These are phyloP conservation scores for Aureobasidium mangrovei DNA, from an alignment of 2,329 filamentous ascomycete genomes.

Conservation along the genomic window DNA sequence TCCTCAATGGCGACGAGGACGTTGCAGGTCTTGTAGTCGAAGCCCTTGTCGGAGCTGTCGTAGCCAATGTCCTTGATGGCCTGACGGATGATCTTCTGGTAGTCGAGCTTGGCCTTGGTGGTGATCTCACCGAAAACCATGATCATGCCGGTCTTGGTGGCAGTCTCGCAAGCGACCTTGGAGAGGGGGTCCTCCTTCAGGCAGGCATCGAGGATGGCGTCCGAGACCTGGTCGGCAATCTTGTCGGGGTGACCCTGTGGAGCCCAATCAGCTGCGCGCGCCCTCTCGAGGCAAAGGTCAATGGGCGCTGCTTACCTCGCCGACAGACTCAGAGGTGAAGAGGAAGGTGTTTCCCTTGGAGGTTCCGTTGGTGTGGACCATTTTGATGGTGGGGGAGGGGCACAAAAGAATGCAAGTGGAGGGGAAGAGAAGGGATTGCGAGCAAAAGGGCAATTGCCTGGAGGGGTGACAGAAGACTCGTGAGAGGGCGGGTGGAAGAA, in stretches of 20 bases:
- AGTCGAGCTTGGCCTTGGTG: constrained; percentile 91
- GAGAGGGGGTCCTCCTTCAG: constrained; percentile 88
- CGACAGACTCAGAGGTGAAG: constrained; percentile 46
- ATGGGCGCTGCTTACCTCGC: constrained; percentile 35
- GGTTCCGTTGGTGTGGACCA: constrained; percentile 20
- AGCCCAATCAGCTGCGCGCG: constrained; percentile 1
- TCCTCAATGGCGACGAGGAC: constrained; percentile 98
- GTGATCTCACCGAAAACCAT: constrained; percentile 99
- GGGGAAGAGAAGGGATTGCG: constrained; percentile 12
- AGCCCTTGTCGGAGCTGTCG: constrained; percentile 93
- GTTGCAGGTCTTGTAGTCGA: constrained; percentile 99
- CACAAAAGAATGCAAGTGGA: constrained; percentile 7
- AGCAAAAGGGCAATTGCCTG: constrained; percentile 4
- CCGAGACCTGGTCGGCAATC: constrained; percentile 78
- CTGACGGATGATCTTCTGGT: constrained; percentile 92
- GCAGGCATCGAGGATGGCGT: constrained; percentile 98
- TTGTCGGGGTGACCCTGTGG: constrained; percentile 28
- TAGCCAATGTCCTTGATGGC: constrained; percentile 99
- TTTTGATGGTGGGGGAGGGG: constrained; percentile 13
- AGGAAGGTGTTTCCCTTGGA: constrained; percentile 21
- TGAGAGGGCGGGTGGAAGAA: not conserved
- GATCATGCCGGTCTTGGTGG: constrained; percentile 98
- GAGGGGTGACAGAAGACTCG: constrained; percentile 4
- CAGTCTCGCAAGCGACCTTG: constrained; percentile 97
- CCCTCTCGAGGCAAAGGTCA: not conserved